Conservation (phyloP, 1,284 basidiomycete genomes). For the Malassezia psittaci region DNA sequence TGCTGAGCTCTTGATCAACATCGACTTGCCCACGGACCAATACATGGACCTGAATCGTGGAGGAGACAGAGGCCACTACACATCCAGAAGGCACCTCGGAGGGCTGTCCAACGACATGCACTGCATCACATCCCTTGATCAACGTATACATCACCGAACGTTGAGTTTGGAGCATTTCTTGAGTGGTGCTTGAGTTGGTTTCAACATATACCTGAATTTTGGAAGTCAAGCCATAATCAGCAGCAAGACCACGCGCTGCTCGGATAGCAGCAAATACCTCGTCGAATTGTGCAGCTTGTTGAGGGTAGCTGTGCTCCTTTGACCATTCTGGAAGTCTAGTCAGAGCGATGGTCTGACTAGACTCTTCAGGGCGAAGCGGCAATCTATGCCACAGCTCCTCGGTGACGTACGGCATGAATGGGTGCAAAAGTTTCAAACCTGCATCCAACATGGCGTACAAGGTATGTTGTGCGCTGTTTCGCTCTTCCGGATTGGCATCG, state of each 20-base stretch:
- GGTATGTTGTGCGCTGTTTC: slow-evolving; percentile 83
- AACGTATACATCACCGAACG: slow-evolving; percentile 66
- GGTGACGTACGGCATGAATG: slow-evolving; percentile 98
- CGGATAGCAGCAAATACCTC: slow-evolving; percentile 71
- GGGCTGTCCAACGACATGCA: slow-evolving; percentile 56
- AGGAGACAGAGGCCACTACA: slow-evolving; percentile 58
- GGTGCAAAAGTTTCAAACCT: slow-evolving; percentile 80
- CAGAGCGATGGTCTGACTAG: slow-evolving; percentile 78
- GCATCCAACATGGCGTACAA: slow-evolving; percentile 87
- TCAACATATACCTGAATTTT: slow-evolving; percentile 83
- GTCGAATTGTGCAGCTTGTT: slow-evolving; percentile 56
- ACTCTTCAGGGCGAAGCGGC: slow-evolving; percentile 70
- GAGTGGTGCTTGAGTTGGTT: slow-evolving; percentile 54
- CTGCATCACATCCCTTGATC: slow-evolving; percentile 75
- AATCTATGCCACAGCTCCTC: slow-evolving; percentile 98
- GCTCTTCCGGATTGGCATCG: slow-evolving; percentile 58
- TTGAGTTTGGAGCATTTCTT: slow-evolving; percentile 57
- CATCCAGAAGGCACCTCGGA: slow-evolving; percentile 70
- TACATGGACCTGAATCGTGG: slow-evolving; percentile 31
- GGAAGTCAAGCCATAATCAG: slow-evolving; percentile 78
- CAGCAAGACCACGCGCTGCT: slow-evolving; percentile 71
- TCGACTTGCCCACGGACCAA: slow-evolving; percentile 39
- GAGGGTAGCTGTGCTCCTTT: slow-evolving; percentile 17
- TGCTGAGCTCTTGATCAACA: slow-evolving; percentile 37
- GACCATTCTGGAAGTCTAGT: slow-evolving; percentile 64